Percentiles rank a stretch among this genome's conserved stretches.
phyloP scores from a whole-genome alignment of 1,284 basidiomycete species.

The Naganishia sp. region DNA sequence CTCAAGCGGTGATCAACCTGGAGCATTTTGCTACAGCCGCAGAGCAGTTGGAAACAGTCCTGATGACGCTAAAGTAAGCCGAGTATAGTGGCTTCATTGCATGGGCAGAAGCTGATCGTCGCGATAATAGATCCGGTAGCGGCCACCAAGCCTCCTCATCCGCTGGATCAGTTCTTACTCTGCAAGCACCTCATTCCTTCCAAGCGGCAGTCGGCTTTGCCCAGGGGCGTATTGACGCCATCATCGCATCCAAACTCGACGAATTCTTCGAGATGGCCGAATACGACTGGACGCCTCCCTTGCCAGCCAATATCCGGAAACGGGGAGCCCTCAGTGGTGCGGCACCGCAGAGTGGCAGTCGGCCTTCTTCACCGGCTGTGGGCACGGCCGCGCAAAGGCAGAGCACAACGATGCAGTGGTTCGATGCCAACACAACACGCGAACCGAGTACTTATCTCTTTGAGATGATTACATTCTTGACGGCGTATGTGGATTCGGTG shows the following conservation, averaged over 20 bases:
- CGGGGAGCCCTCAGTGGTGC: slow-evolving; percentile 28
- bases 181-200: slow-evolving; percentile 60
- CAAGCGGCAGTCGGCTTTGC: slow-evolving; percentile 68
- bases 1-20: slow-evolving; percentile 89
- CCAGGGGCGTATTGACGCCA: slow-evolving; percentile 72
- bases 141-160: slow-evolving; percentile 25
- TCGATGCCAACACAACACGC: slow-evolving; percentile 21
- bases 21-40: slow-evolving; percentile 90
- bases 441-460: slow-evolving; percentile 86
- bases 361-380: slow-evolving; percentile 19
- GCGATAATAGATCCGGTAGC: slow-evolving; percentile 3
- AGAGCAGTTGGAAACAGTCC: slow-evolving; percentile 78
- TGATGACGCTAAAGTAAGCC: slow-evolving; percentile 69
- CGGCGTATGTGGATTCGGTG: slow-evolving; percentile 92
- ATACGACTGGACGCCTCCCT: slow-evolving; percentile 84
- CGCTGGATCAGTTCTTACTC: slow-evolving; percentile 62
- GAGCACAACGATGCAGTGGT: slow-evolving; percentile 30
- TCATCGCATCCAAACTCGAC: slow-evolving; percentile 91
- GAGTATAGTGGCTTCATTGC: not conserved
- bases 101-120: not conserved
- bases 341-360: slow-evolving; percentile 35
- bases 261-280: slow-evolving; percentile 88
- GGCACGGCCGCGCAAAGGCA: slow-evolving; percentile 42
- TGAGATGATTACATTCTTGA: slow-evolving; percentile 94
- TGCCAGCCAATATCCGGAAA: slow-evolving; percentile 31